Percentiles rank a stretch among this genome's conserved stretches.
Conservation (phyloP, 108 stramenopile genomes). For the Bacterosira constricta region DNA sequence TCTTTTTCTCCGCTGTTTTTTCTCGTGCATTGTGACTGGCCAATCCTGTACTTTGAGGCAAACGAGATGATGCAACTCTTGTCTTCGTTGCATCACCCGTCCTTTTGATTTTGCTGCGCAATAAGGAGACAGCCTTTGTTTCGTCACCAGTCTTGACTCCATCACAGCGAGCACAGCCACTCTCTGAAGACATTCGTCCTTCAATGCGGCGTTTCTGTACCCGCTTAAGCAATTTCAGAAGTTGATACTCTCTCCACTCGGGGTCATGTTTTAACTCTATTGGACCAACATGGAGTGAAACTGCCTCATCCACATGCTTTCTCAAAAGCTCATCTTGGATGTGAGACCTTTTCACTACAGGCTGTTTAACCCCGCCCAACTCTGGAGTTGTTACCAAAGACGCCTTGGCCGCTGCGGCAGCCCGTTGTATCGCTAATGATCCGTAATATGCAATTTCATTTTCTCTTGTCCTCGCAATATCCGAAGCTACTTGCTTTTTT, state of each 20-base stretch:
- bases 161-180: constrained; percentile 82
- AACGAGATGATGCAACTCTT: constrained; percentile 63
- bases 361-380: constrained; percentile 43
- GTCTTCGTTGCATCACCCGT: constrained; percentile 45
- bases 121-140: constrained; percentile 39
- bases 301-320: constrained; percentile 41
- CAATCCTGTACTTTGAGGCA: constrained; percentile 66
- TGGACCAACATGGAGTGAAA: constrained; percentile 56
- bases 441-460: constrained; percentile 89
- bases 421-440: constrained; percentile 66
- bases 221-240: constrained; percentile 64
- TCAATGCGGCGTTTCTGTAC: constrained; percentile 79
- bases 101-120: constrained; percentile 48
- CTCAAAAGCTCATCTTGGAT: constrained; percentile 68
- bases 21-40: constrained; percentile 57
- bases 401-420: constrained; percentile 68
- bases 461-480: constrained; percentile 79
- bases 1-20: constrained; percentile 33
- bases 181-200: constrained; percentile 52
- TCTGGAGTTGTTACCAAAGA: constrained; percentile 56
- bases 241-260: constrained; percentile 68
- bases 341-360: constrained; percentile 53
- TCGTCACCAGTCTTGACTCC: constrained; percentile 58
- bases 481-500: constrained; percentile 48
- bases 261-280: constrained; percentile 64